These are phyloP conservation scores for Colletotrichum tropicicola DNA, from an alignment of 2,329 filamentous ascomycete genomes.

Conservation along the genomic window DNA sequence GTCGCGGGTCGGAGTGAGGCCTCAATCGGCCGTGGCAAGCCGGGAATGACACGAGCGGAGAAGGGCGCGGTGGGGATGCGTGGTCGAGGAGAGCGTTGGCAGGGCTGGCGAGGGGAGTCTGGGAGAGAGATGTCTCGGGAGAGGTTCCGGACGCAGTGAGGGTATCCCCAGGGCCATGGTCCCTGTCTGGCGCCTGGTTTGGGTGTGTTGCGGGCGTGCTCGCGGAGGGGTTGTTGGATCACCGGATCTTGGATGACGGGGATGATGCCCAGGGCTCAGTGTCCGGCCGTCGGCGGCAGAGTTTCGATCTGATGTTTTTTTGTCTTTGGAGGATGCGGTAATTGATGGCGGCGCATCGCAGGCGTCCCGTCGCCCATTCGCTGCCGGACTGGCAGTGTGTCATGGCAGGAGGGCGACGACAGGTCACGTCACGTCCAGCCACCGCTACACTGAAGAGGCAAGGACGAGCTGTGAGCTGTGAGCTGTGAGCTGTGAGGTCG, in stretches of 20 bases:
- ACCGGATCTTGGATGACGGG: conserved; percentile 12
- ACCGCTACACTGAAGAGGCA: too few species aligned
- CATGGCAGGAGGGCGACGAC: not conserved
- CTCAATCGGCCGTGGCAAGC: conserved; percentile 5
- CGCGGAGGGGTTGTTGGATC: not conserved
- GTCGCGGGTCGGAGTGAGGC: not conserved
- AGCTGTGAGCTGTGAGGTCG: not conserved
- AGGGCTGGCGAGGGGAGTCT: not conserved
- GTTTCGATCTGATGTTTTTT: not conserved
- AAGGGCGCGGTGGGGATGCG: not conserved
- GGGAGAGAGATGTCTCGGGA: conserved; percentile 1
- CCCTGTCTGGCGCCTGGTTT: not conserved
- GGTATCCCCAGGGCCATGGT: conserved; percentile 3
- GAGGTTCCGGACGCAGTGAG: conserved; percentile 10
- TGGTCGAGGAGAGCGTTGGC: not conserved
- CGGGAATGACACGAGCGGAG: not conserved
- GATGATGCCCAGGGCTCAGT: not conserved
- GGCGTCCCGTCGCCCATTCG: conserved; percentile 3
- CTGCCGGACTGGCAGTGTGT: not conserved
- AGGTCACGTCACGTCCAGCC: conserved; percentile 11
- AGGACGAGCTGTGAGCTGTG: not conserved
- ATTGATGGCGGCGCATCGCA: not conserved
- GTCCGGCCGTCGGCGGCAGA: too few species aligned
- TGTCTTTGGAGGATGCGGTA: not conserved
- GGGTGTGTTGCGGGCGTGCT: not conserved